Percentiles rank a stretch among this genome's conserved stretches.
Evolutionary conservation across 2,329 filamentous ascomycete genomes (phyloP).

Genomic region (Penicillium sp.): DNA sequence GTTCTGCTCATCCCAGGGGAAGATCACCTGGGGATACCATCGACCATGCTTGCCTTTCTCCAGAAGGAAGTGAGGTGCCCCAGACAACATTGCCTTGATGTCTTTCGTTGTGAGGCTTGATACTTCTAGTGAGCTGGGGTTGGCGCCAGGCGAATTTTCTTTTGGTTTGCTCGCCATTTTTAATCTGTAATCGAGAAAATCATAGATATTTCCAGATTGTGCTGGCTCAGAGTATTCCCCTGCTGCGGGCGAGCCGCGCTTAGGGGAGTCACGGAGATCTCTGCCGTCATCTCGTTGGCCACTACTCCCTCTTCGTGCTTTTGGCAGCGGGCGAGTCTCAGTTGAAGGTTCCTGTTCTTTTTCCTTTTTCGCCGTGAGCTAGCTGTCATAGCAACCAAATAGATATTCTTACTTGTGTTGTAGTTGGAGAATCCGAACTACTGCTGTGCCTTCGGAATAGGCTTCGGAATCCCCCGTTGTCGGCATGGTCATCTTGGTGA

Average conservation of each 20-base stretch:
- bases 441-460: slow-evolving; percentile 28
- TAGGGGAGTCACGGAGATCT: slow-evolving; percentile 4
- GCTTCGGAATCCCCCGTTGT: slow-evolving; percentile 20
- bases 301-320: background rate
- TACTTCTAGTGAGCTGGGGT: background rate
- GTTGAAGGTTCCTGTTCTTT: background rate
- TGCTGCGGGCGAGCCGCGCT: slow-evolving; percentile 11
- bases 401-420: slow-evolving; percentile 5
- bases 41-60: slow-evolving; percentile 42
- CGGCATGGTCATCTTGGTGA: background rate
- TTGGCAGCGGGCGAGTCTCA: background rate
- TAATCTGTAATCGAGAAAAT: slow-evolving; percentile 27
- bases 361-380: background rate
- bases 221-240: slow-evolving; percentile 24
- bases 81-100: slow-evolving; percentile 44
- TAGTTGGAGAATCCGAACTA: background rate
- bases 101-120: slow-evolving; percentile 35
- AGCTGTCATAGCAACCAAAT: background rate
- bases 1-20: slow-evolving; percentile 45
- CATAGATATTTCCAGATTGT: slow-evolving; percentile 31
- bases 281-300: background rate
- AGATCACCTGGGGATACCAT: slow-evolving; percentile 47
- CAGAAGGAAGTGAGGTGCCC: slow-evolving; percentile 47
- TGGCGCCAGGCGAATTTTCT: background rate
- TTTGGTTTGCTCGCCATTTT: slow-evolving; percentile 6